Base-by-base conservation (phyloP, 2,329 filamentous ascomycete species). In the Rachicladosporium sp. region DNA sequence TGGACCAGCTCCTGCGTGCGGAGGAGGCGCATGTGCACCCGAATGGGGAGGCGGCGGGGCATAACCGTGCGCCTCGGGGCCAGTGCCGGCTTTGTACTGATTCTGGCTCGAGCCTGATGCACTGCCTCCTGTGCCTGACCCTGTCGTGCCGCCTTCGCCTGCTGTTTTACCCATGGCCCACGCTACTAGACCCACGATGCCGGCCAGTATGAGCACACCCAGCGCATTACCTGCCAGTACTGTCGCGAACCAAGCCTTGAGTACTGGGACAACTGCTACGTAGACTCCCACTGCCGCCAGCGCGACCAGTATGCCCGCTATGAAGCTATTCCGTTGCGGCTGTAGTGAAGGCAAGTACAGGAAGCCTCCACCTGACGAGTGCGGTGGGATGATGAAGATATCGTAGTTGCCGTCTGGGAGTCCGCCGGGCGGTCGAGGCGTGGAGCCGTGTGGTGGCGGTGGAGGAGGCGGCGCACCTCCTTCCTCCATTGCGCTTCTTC, bases 341-440 rank as follows among this genome's bases (percentile, higher is more conserved):
- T 81, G 75, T 45, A 96, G 63, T 0, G 88, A 94, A 0, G 89
- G 89, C n/a, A 96, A 74, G 60, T 96, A 95, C 21, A 96, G 69
- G 62, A 95, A 95, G 29, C 89, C 89, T 0, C 79, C 77, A 38
- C 89, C 89, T 5, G 88, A 74, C 8, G 87, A 89, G 61, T 94
- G 87, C 35, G 88, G 85, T 6, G 89, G 89, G 54, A 96, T 88
- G 59, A 95, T 82, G 66, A 95, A 95, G 57, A 96, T 93, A 67
- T 96, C 89, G 63, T 94, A 96, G 58, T 91, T 93, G 40, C 89
- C 88, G 1, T 82, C 73, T 2, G 89, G 89, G 35, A 95, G 68
- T 41, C 82, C 81, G n/a, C 60, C 57, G 30, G 75, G 70, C 37
- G 76, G 71, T 59, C 80, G 80, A 36, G 85, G 82, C 50, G 78